Base-by-base conservation (phyloP, 2,329 filamentous ascomycete genomes). In the Calonectria fujianensis region DNA sequence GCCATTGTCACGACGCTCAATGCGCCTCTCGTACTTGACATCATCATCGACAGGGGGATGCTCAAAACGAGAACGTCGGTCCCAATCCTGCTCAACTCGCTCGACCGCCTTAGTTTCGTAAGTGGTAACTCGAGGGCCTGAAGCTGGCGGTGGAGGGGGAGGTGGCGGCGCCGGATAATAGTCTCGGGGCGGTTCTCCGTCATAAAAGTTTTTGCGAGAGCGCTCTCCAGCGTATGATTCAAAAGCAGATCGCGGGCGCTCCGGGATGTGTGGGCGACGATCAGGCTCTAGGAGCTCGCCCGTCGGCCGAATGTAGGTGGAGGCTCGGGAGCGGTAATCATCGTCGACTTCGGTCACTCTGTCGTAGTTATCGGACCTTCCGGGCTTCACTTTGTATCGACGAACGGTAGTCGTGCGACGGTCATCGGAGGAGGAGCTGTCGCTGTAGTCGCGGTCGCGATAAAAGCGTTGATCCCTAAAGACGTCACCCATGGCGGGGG, bases 21-120 rank as follows among this genome's bases (percentile, higher is more conserved):
- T 85, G 68, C 89, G 89, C 78, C 89, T 89, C 79, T 92, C 90
- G 75, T 92, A 84, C 61, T 76, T 88, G 45, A 92, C 78, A 31
- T 92, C 90, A 67, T 88, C 88, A 32, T 89, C 88, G 45, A 87
- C 86, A 24, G 41, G 32, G 1, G 32, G 83, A 45, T 88, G 57
- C 80, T 85, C 85, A 37, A 85, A 85, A 37, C 82, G 82, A 39
- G 85, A 84, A 61, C 83, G 85, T 41, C 85, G 84, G 6, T 89
- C 86, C 84, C 88, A 88, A 61, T 90, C 88, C 72, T 86, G 82
- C 68, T 87, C 85, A 45, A 83, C 82, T 45, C 86, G 82, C 69
- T 87, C 85, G 31, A 83, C 81, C 54, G 85, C 75, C 48, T 80
- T 80, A 52, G 75, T 75, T 57, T 87, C 86, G 74, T 85, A 87